Evolutionary conservation across 352 stramenopile species (phyloP).

Genomic region (Globisporangium acanthophoron): DNA sequence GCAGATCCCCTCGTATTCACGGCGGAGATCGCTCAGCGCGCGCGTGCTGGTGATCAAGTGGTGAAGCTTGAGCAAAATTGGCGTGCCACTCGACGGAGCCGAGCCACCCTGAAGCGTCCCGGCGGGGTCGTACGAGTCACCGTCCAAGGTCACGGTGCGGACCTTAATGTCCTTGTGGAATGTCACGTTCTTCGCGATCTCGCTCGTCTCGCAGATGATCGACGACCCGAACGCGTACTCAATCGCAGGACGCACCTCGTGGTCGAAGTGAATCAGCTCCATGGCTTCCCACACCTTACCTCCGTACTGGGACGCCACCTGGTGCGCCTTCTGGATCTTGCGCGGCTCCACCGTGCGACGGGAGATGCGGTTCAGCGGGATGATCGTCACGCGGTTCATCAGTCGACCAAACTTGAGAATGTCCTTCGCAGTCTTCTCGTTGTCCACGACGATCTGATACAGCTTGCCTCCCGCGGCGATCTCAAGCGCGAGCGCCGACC

Average conservation of each 20-base stretch:
- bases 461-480: conserved; percentile 97
- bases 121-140: conserved; percentile 97
- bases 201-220: conserved; percentile 96
- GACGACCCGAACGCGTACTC: conserved; percentile 98
- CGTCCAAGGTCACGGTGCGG: conserved; percentile 96
- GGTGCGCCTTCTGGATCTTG: conserved; percentile 76
- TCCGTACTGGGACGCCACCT: conserved; percentile 86
- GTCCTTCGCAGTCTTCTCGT: conserved; percentile 96
- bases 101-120: conserved; percentile 94
- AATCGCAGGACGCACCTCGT: conserved; percentile 93
- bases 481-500: conserved; percentile 95
- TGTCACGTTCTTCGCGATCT: conserved; percentile 84
- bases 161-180: conserved; percentile 93
- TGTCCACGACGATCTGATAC: conserved; percentile 99
- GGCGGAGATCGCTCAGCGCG: conserved; percentile 58
- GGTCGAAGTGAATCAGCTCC: conserved; percentile 96
- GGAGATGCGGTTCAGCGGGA: conserved; percentile 97
- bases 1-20: conserved; percentile 59
- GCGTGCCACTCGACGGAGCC: conserved; percentile 62
- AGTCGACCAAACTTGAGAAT: conserved; percentile 97
- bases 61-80: conserved; percentile 80
- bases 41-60: conserved; percentile 69
- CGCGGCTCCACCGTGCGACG: conserved; percentile 62
- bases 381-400: conserved; percentile 96
- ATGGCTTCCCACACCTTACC: conserved; percentile 92